Evolutionary conservation across 176 grass and related monocot genomes (phyloP).

Genomic region (Paspalum vaginatum): DNA sequence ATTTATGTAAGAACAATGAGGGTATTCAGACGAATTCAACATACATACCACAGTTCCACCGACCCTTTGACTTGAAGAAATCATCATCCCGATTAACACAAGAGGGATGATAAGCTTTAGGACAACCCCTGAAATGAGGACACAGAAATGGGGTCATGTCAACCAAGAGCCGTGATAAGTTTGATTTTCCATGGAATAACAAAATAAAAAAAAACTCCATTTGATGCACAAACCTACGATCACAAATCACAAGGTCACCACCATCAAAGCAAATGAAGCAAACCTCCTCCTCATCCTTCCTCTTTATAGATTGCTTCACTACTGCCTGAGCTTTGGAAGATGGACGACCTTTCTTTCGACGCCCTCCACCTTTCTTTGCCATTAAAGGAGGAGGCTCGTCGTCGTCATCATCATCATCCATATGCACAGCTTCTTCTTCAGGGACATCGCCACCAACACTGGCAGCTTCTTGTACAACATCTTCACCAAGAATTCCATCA

Average conservation of each 20-base stretch:
- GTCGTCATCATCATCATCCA: constrained; percentile 43
- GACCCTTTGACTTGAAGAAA: constrained; percentile 91
- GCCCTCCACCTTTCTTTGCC: constrained; percentile 58
- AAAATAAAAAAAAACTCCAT: constrained; percentile 27
- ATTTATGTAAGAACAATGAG: constrained; percentile 1
- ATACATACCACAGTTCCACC: constrained; percentile 94
- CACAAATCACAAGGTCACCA: constrained; percentile 95
- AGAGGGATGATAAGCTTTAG: constrained; percentile 95
- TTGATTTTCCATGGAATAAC: constrained; percentile 4
- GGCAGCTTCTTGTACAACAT: constrained; percentile 40
- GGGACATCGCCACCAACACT: constrained; percentile 42
- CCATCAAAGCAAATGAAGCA: constrained; percentile 99
- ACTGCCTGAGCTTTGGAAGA: constrained; percentile 57
- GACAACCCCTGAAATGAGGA: constrained; percentile 69
- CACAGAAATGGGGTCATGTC: constrained; percentile 28
- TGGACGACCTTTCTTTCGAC: constrained; percentile 74
- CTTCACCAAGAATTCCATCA: constrained; percentile 39
- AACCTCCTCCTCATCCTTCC: constrained; percentile 85
- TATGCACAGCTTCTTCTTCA: constrained; percentile 46
- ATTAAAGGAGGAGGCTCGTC: constrained; percentile 50
- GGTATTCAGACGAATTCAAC: constrained; percentile 18
- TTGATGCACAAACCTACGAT: constrained; percentile 76
- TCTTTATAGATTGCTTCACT: constrained; percentile 43
- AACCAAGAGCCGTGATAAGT: constrained; percentile 32
- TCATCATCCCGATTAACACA: constrained; percentile 97